phyloP scores from a whole-genome alignment of 768 basidiomycete genomes.

The Cantharellus anzutake region DNA sequence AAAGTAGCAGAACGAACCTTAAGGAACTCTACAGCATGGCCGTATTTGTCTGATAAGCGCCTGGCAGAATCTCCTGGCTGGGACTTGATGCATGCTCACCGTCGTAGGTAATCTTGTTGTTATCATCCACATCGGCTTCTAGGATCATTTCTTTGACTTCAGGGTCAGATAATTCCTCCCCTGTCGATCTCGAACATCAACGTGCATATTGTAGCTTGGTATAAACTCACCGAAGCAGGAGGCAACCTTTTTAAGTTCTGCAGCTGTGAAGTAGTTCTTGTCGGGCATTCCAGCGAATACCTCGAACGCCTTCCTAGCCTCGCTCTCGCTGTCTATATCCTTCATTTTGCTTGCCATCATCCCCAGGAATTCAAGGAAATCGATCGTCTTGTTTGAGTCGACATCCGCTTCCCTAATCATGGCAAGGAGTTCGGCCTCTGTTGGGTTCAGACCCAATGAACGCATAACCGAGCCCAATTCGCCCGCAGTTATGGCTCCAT shows the following conservation, averaged over 20 bases:
- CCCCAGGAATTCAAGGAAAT: constrained; percentile 24
- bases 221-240: constrained; percentile 19
- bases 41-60: too few relatives aligned
- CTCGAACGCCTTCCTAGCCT: constrained; percentile 31
- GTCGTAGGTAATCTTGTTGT: constrained; percentile 19
- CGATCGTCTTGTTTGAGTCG: constrained; percentile 29
- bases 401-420: constrained; percentile 33
- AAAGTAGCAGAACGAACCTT: too few relatives aligned
- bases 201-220: neutral
- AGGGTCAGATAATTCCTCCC: constrained; percentile 29
- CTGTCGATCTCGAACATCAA: constrained; percentile 19
- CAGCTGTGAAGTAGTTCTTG: constrained; percentile 25
- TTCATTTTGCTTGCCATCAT: constrained; percentile 20
- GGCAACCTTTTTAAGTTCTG: constrained; percentile 29
- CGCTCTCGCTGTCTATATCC: constrained; percentile 28
- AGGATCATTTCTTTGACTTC: constrained; percentile 31
- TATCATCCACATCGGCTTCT: constrained; percentile 28
- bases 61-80: too few relatives aligned
- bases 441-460: constrained; percentile 29
- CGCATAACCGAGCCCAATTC: constrained; percentile 33
- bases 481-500: constrained; percentile 30
- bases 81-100: too few relatives aligned
- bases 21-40: too few relatives aligned
- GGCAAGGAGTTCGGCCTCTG: constrained; percentile 28
- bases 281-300: constrained; percentile 29